phyloP scores from a whole-genome alignment of 495 filamentous ascomycete genomes.

The Sordaria brevicollis region DNA sequence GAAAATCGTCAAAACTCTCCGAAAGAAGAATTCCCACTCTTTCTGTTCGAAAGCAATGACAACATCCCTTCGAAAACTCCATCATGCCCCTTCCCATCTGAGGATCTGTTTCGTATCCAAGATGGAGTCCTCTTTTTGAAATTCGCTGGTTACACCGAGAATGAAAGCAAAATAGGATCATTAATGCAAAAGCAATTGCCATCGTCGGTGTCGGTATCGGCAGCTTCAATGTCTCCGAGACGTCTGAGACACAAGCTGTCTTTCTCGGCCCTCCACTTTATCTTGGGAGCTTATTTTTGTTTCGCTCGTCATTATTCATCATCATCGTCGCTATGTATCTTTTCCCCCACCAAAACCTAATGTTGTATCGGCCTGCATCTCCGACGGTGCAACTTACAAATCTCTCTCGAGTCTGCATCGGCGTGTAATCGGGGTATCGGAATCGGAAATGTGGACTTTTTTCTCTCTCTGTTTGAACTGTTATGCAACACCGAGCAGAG shows the following conservation, averaged over 20 bases:
- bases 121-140: not conserved
- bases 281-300: not conserved
- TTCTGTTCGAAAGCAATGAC: not conserved
- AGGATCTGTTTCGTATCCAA: not conserved
- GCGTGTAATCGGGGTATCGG: not conserved
- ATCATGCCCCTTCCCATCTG: not conserved
- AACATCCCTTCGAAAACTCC: not conserved
- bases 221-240: not conserved
- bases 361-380: not conserved
- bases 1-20: not conserved
- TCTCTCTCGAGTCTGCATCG: not conserved
- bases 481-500: too few species aligned
- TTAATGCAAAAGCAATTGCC: not conserved
- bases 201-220: not conserved
- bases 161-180: not conserved
- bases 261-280: not conserved
- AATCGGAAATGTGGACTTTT: not conserved
- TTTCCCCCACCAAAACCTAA: too few species aligned
- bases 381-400: not conserved
- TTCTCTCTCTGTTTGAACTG: not conserved
- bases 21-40: not conserved
- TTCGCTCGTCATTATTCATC: not conserved
- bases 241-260: not conserved
- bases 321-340: not conserved
- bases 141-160: not conserved